phyloP scores from a whole-genome alignment of 768 basidiomycete genomes.

The Tremella yokohamensis region DNA sequence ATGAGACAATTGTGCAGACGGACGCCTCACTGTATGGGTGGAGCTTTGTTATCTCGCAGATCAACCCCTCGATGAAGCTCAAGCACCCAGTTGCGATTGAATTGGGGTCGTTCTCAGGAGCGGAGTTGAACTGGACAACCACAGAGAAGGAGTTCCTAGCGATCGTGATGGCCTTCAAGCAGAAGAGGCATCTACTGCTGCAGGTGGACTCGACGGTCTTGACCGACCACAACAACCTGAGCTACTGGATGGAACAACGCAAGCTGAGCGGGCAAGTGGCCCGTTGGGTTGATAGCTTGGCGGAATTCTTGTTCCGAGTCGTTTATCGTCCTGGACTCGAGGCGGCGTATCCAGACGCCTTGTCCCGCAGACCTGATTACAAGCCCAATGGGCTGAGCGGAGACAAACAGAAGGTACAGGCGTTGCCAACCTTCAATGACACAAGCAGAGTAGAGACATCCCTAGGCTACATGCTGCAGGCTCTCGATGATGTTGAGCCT shows the following conservation, averaged over 20 bases:
- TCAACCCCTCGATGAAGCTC: not conserved
- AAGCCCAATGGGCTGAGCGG: not conserved
- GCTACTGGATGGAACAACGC: slow-evolving; percentile 24
- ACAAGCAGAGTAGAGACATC: not conserved
- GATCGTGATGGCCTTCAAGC: slow-evolving; percentile 15
- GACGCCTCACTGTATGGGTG: slow-evolving; percentile 46
- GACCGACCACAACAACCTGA: slow-evolving; percentile 13
- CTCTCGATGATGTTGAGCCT: not conserved
- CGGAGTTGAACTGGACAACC: slow-evolving; percentile 57
- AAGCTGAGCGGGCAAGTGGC: slow-evolving; percentile 50
- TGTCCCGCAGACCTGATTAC: slow-evolving; percentile 8
- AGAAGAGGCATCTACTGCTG: slow-evolving; percentile 7
- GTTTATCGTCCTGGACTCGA: slow-evolving; percentile 13
- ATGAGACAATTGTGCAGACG: slow-evolving; percentile 19
- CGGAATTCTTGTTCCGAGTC: slow-evolving; percentile 4
- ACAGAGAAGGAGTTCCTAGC: slow-evolving; percentile 42
- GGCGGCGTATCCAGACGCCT: slow-evolving; percentile 8
- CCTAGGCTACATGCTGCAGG: too few species aligned
- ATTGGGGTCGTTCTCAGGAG: slow-evolving; percentile 20
- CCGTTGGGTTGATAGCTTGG: not conserved
- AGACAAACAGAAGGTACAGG: not conserved
- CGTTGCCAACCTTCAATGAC: not conserved
- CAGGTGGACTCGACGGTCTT: slow-evolving; percentile 1
- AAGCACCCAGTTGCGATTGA: slow-evolving; percentile 24
- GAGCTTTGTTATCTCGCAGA: slow-evolving; percentile 46